Evolutionary conservation across 768 basidiomycete genomes (phyloP).

Genomic region (Termitomyces sp.): DNA sequence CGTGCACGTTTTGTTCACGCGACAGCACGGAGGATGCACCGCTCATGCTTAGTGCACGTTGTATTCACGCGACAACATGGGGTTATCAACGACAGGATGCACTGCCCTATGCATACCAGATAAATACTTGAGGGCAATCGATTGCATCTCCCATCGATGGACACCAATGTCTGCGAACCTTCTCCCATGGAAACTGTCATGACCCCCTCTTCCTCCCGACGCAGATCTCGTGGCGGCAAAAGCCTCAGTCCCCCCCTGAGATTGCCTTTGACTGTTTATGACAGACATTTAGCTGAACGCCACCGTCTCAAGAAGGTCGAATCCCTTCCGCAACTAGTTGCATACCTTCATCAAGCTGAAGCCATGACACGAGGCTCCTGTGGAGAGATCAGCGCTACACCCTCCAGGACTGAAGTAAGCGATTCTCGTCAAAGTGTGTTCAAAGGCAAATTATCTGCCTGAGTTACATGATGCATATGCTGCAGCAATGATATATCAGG

Average conservation of each 20-base stretch:
- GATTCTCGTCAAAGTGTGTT: neutral
- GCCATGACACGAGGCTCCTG: neutral
- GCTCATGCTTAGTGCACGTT: no score
- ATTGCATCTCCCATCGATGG: neutral
- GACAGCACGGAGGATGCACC: no score
- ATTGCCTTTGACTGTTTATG: conserved; percentile 1
- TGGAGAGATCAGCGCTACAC: neutral
- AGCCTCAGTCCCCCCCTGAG: neutral
- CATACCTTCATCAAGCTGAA: neutral
- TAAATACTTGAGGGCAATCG: neutral
- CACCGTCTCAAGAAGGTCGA: neutral
- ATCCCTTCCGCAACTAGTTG: neutral
- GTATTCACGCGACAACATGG: neutral
- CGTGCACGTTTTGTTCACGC: neutral
- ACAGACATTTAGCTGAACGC: neutral
- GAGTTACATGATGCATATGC: neutral
- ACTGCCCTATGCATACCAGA: neutral
- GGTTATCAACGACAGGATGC: neutral
- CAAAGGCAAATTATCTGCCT: neutral
- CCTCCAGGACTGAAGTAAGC: neutral
- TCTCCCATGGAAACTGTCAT: neutral
- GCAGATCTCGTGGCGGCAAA: neutral
- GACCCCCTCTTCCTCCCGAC: neutral
- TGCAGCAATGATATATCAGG: neutral
- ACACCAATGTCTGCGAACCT: neutral